Conservation (phyloP, 768 basidiomycete genomes). For the Asterophora parasitica region DNA sequence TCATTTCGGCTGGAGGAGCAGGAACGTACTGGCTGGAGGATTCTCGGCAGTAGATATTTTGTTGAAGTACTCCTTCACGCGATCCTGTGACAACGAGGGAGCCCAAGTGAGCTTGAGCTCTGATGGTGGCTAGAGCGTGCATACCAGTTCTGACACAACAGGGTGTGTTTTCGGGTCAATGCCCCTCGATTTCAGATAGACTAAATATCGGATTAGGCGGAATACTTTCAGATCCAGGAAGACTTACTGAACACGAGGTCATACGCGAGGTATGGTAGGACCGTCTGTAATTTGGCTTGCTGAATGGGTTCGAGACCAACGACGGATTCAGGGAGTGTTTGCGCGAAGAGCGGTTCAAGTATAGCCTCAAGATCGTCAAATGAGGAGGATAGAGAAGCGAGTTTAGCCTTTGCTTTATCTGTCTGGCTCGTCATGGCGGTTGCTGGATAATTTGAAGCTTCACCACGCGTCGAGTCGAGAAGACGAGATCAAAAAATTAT, state of each 20-base stretch:
- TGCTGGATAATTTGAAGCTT: neutral
- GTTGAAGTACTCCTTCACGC: slow-evolving; percentile 75
- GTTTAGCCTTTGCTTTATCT: slow-evolving; percentile 38
- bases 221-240: neutral
- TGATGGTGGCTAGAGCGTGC: slow-evolving; percentile 20
- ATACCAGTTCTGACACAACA: slow-evolving; percentile 67
- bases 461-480: neutral
- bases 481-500: slow-evolving; percentile 8
- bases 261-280: slow-evolving; percentile 78
- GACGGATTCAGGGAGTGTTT: slow-evolving; percentile 63
- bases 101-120: neutral
- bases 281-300: slow-evolving; percentile 76
- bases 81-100: slow-evolving; percentile 42
- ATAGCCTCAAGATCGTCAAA: slow-evolving; percentile 66
- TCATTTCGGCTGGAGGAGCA: neutral
- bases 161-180: slow-evolving; percentile 77
- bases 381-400: slow-evolving; percentile 48
- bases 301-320: slow-evolving; percentile 65
- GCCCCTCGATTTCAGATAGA: slow-evolving; percentile 77
- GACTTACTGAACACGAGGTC: slow-evolving; percentile 80
- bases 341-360: slow-evolving; percentile 62
- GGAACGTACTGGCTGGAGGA: slow-evolving; percentile 47
- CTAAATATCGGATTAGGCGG: slow-evolving; percentile 31
- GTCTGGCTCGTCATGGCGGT: slow-evolving; percentile 43
- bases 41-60: slow-evolving; percentile 78